Evolutionary conservation across 2,329 filamentous ascomycete genomes (phyloP), one percentile per base, ranked within the genome.

Genomic region (Colletotrichum sp.): DNA sequence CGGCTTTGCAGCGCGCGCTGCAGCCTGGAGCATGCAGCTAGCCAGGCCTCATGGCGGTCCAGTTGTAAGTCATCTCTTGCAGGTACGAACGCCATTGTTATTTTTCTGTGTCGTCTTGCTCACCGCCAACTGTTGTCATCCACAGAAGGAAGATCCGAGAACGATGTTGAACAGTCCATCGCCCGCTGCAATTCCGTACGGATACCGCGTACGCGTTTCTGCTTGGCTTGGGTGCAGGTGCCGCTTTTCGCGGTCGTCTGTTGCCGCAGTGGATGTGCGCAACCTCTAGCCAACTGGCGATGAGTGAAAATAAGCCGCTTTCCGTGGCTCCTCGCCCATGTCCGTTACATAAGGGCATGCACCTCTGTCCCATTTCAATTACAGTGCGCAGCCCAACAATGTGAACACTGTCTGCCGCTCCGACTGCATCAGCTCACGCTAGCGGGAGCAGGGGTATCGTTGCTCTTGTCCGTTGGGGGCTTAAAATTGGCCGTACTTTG

Each of bases 381-480:
- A 75, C 69, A 63, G 69, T 72, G 63, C 16, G 18, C 59, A 36
- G 10, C 8, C 26, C 15, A 5, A 4, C 2, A 6, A 18, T 8
- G 6, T 12, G 44, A 8, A 6, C 57, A 68, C 69, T 72, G 73
- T 39, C 9, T 34, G 9, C 24, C 64, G 8, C 52, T 26, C 34
- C 30, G 44, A 52, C 44, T 52, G 44, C 69, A 64, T 66, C 44
- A 39, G 65, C n/a, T 44, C 55, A 66, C 68, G 52, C 69, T 62
- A 62, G 49, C 21, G 36, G 24, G 30, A 62, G n/a, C 13, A 57
- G 72, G 68, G 62, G 28, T 15, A 13, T 18, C 16, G 30, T 28
- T n/a, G 62, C 59, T 71, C 70, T 28, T 76, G 73, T 34, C 39
- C 15, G 64, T 73, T 73, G 73, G 73, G 73, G 73, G 70, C 73